Conservation (phyloP, 306 rosid genomes). For the Casuarina cunninghamiana region DNA sequence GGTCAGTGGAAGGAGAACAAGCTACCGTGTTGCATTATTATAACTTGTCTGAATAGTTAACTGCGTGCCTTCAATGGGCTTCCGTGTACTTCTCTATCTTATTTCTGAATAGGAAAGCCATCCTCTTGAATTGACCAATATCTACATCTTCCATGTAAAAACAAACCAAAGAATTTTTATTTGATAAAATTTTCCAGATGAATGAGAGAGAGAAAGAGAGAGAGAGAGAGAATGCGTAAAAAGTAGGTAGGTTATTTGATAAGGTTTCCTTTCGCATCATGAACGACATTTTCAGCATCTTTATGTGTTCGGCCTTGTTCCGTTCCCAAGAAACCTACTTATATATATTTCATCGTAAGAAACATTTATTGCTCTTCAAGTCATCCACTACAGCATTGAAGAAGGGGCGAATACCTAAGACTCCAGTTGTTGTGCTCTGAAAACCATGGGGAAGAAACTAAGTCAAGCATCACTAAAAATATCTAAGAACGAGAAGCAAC, state of each 20-base stretch:
- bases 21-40: constrained; percentile 14
- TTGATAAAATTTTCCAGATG: constrained; percentile 10
- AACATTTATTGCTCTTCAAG: constrained; percentile 47
- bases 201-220: constrained; percentile 5
- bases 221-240: neutral
- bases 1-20: constrained; percentile 7
- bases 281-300: constrained; percentile 58
- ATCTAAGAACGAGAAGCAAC: constrained; percentile 29
- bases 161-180: constrained; percentile 47
- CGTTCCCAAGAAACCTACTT: constrained; percentile 26
- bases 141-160: constrained; percentile 33
- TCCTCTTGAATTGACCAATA: constrained; percentile 48
- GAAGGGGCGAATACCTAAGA: constrained; percentile 50
- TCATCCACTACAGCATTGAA: constrained; percentile 35
- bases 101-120: constrained; percentile 25
- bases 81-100: constrained; percentile 21
- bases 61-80: constrained; percentile 66
- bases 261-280: constrained; percentile 6
- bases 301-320: constrained; percentile 21
- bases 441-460: constrained; percentile 42
- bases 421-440: constrained; percentile 42
- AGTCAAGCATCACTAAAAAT: constrained; percentile 26
- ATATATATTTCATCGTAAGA: constrained; percentile 32
- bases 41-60: constrained; percentile 37
- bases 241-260: neutral